A percentile compares a stretch with the other conserved stretches of the same genome.
These are phyloP conservation scores for Wickerhamomyces xylosicus DNA, from an alignment of 805 yeast species.

Conservation along the genomic window DNA sequence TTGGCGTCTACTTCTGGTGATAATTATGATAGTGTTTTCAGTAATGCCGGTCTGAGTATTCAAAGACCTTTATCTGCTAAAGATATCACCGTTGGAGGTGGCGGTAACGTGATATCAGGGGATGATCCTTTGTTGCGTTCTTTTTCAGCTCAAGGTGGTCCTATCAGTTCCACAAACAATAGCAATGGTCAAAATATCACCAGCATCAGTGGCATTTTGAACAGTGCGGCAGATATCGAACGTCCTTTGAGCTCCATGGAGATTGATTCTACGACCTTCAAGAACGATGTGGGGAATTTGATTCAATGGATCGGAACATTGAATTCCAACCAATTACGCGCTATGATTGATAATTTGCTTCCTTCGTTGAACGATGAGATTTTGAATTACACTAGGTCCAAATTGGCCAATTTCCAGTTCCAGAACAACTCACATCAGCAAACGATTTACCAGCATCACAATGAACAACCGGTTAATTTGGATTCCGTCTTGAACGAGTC, in stretches of 20 bases:
- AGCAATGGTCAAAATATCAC: conserved; percentile 1
- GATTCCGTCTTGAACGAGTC: conserved; percentile 27
- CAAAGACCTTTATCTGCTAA: conserved; percentile 20
- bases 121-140: conserved; percentile 9
- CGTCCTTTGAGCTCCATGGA: conserved; percentile 22
- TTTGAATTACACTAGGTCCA: conserved; percentile 36
- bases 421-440: conserved; percentile 4
- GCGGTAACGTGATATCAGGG: neutral
- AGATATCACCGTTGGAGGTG: conserved; percentile 9
- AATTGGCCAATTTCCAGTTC: conserved; percentile 26
- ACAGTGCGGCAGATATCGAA: conserved; percentile 14
- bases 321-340: conserved; percentile 38
- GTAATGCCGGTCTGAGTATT: neutral
- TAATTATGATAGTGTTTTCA: conserved; percentile 1
- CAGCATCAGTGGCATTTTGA: conserved; percentile 1
- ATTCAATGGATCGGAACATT: conserved; percentile 41
- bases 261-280: conserved; percentile 27
- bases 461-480: conserved; percentile 25
- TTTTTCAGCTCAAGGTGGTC: conserved; percentile 11
- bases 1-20: conserved; percentile 12
- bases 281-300: conserved; percentile 39
- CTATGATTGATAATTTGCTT: conserved; percentile 44
- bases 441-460: conserved; percentile 8
- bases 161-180: conserved; percentile 2
- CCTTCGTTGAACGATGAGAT: conserved; percentile 41